These are phyloP conservation scores for Penicillium sp. DNA, from an alignment of 2,329 filamentous ascomycete species.

Conservation along the genomic window DNA sequence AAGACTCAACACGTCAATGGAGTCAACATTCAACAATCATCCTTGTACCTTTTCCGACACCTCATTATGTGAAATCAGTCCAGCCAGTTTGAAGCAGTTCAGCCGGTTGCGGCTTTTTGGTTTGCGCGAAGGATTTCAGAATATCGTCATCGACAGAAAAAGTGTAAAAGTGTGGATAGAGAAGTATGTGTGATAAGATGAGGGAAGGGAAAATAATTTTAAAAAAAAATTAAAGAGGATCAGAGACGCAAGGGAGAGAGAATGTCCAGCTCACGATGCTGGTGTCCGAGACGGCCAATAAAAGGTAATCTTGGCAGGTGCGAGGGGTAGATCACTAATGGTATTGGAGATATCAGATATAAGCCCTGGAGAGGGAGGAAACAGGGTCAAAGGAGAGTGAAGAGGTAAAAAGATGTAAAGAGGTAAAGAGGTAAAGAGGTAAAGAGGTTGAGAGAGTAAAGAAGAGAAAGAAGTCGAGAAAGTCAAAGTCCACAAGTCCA, in stretches of 20 bases:
- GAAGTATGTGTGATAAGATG: background rate
- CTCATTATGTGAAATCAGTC: constrained; percentile 42
- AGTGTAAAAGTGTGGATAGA: background rate
- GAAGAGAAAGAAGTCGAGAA: background rate
- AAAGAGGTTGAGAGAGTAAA: background rate
- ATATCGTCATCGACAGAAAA: background rate
- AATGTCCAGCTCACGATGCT: constrained; percentile 22
- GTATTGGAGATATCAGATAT: background rate
- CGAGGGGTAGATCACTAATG: constrained; percentile 1
- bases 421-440: background rate
- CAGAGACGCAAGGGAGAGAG: constrained; percentile 34
- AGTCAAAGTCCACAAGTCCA: background rate
- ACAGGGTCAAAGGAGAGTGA: background rate
- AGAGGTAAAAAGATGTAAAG: background rate
- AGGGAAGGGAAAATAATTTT: constrained; percentile 6
- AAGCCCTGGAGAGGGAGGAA: background rate
- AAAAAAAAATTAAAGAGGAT: background rate
- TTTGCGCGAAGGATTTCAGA: background rate
- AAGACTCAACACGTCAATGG: constrained; percentile 24
- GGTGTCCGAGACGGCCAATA: constrained; percentile 21
- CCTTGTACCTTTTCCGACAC: constrained; percentile 47
- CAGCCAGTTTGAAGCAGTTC: background rate
- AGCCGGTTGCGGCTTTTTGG: background rate
- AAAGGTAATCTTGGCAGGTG: constrained; percentile 22
- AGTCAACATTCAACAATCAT: constrained; percentile 39